These are phyloP conservation scores for Yamadazyma conglobata DNA, from an alignment of 1,139 yeast species.

Conservation along the genomic window DNA sequence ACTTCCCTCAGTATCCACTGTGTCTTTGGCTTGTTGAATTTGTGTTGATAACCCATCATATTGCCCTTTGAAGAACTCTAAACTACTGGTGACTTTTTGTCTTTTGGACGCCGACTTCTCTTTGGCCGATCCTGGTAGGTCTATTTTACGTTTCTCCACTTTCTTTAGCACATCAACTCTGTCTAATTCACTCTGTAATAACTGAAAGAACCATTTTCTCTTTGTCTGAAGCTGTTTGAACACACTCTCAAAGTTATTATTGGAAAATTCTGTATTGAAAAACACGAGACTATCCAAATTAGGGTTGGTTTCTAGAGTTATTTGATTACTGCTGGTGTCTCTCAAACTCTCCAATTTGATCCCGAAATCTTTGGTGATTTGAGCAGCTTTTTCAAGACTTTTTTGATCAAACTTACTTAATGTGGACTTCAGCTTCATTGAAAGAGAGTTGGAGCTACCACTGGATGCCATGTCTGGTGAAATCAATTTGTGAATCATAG, in stretches of 20 bases:
- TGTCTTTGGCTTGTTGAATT: slow-evolving; percentile 14
- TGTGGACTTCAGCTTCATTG: slow-evolving; percentile 22
- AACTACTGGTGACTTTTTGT: slow-evolving; percentile 23
- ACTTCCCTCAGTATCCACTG: slow-evolving; percentile 16
- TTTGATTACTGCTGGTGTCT: slow-evolving; percentile 32
- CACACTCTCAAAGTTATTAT: slow-evolving; percentile 14
- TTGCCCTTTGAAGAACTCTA: slow-evolving; percentile 40
- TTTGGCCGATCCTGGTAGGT: slow-evolving; percentile 16
- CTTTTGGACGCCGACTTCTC: slow-evolving; percentile 22
- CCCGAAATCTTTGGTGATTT: slow-evolving; percentile 24
- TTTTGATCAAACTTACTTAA: slow-evolving; percentile 23
- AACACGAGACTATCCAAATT: slow-evolving; percentile 32
- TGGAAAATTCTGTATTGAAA: slow-evolving; percentile 24
- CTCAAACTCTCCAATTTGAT: slow-evolving; percentile 31
- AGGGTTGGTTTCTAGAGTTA: slow-evolving; percentile 31
- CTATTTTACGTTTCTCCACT: slow-evolving; percentile 9
- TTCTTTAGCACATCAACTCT: slow-evolving; percentile 18
- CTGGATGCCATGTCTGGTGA: slow-evolving; percentile 37
- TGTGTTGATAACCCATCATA: slow-evolving; percentile 33
- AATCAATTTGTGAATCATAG: slow-evolving; percentile 44
- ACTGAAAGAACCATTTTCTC: slow-evolving; percentile 37
- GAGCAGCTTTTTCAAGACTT: slow-evolving; percentile 28
- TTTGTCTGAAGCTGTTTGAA: slow-evolving; percentile 25
- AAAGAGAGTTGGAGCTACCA: slow-evolving; percentile 11
- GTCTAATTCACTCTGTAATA: slow-evolving; percentile 42